Conservation (phyloP, 2,329 filamentous ascomycete species). For the Curvularia verruculosa region DNA sequence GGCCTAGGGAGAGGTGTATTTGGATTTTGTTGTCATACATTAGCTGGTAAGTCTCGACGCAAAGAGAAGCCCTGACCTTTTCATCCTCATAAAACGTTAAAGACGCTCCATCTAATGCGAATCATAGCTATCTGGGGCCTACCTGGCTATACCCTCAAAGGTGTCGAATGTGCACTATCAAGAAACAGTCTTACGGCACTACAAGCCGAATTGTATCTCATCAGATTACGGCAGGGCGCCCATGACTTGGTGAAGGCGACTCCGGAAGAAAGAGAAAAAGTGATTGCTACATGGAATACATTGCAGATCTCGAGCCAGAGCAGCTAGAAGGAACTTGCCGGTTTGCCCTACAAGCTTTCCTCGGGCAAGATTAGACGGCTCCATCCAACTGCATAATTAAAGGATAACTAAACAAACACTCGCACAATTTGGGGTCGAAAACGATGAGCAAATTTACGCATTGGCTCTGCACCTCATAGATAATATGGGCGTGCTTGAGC, state of each 20-base stretch:
- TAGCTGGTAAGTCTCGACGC: slow-evolving; percentile 2
- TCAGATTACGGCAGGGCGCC: slow-evolving; percentile 16
- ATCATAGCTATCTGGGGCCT: slow-evolving; percentile 15
- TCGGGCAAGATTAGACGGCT: background rate
- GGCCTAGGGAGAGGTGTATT: slow-evolving; percentile 40
- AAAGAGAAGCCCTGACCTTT: too few relatives aligned
- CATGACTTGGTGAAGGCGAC: background rate
- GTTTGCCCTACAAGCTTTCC: background rate
- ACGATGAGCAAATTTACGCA: background rate
- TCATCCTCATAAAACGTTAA: too few relatives aligned
- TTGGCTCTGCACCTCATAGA: background rate
- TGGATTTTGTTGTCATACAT: background rate
- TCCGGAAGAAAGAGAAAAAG: background rate
- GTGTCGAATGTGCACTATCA: slow-evolving; percentile 13
- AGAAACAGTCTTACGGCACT: slow-evolving; percentile 16
- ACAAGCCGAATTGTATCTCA: slow-evolving; percentile 20
- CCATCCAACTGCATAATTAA: background rate
- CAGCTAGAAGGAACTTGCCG: background rate
- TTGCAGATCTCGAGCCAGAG: background rate
- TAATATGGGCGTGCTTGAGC: background rate
- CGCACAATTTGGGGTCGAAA: background rate
- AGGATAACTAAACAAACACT: background rate
- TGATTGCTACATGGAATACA: background rate
- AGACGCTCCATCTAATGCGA: slow-evolving; percentile 8
- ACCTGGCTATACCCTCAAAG: slow-evolving; percentile 21